These are phyloP conservation scores for Aspergillus bridgeri DNA, from an alignment of 495 filamentous ascomycete genomes.

Conservation along the genomic window DNA sequence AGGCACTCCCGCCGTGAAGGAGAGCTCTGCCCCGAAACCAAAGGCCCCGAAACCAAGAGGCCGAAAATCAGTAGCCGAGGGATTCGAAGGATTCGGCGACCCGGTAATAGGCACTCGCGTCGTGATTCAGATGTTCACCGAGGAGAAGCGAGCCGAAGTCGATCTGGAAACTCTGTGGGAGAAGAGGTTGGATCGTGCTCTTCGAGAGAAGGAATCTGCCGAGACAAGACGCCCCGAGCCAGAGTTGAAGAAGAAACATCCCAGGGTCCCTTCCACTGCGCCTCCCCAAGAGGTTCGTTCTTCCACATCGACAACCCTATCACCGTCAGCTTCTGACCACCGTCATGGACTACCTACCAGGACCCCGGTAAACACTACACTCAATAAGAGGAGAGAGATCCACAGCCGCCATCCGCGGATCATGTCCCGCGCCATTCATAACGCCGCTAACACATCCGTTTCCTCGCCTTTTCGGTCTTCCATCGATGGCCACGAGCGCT, in stretches of 20 bases:
- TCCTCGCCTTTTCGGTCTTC: neutral
- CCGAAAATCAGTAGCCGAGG: conserved; percentile 28
- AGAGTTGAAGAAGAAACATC: conserved; percentile 21
- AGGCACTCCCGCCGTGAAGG: no score
- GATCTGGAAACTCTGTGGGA: conserved; percentile 81
- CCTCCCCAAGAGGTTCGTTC: conserved; percentile 28
- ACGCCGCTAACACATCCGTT: neutral
- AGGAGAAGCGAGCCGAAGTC: conserved; percentile 77
- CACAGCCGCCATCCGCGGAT: conserved; percentile 7
- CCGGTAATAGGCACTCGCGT: conserved; percentile 55
- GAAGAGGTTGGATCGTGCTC: conserved; percentile 42
- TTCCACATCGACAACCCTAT: conserved; percentile 13
- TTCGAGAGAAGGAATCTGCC: no score
- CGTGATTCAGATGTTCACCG: conserved; percentile 87
- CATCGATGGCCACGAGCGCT: neutral
- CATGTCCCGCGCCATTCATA: neutral
- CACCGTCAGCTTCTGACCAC: conserved; percentile 12
- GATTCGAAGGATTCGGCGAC: conserved; percentile 73
- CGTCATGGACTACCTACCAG: conserved; percentile 6
- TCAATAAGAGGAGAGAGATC: conserved; percentile 17
- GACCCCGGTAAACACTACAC: conserved; percentile 9
- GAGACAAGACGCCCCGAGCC: no score
- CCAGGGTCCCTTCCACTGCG: conserved; percentile 14
- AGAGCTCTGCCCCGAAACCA: no score
- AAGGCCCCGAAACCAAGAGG: no score